phyloP scores from a whole-genome alignment of 139 green algal genomes.

The Nannochloris sp. region DNA sequence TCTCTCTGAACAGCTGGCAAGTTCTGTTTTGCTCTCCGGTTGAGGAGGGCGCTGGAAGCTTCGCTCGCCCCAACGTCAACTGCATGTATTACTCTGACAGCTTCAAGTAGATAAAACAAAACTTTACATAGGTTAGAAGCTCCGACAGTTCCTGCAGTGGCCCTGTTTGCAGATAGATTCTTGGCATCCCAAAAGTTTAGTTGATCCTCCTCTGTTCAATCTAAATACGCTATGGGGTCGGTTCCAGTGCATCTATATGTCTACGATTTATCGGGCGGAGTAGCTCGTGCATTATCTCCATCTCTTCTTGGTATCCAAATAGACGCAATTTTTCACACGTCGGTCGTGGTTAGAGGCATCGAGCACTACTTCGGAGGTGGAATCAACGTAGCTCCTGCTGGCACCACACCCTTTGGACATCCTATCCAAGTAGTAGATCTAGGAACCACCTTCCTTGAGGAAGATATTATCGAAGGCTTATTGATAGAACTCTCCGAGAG shows the following conservation, averaged over 20 bases:
- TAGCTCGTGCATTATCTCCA: conserved; percentile 49
- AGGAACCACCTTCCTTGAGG: conserved; percentile 18
- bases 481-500: conserved; percentile 23
- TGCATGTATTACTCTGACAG: too few species aligned
- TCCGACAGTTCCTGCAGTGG: too few species aligned
- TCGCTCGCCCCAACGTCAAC: too few species aligned
- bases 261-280: conserved; percentile 69
- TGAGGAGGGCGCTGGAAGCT: too few species aligned
- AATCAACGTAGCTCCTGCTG: conserved; percentile 38
- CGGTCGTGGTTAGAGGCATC: conserved; percentile 41
- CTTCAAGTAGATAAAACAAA: too few species aligned
- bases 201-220: too few species aligned
- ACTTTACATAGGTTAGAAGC: too few species aligned
- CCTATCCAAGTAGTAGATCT: conserved; percentile 42
- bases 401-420: conserved; percentile 47
- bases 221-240: too few species aligned
- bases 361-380: conserved; percentile 37
- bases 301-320: conserved; percentile 65
- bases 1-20: too few species aligned
- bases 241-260: conserved; percentile 65
- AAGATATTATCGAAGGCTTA: conserved; percentile 7
- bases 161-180: too few species aligned
- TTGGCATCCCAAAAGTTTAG: too few species aligned
- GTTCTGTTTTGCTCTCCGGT: too few species aligned
- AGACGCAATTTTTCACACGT: conserved; percentile 62